Percentiles rank a stretch among this genome's conserved stretches.
These are phyloP conservation scores for Spatholobus suberectus DNA, from an alignment of 306 rosid species.

Conservation along the genomic window DNA sequence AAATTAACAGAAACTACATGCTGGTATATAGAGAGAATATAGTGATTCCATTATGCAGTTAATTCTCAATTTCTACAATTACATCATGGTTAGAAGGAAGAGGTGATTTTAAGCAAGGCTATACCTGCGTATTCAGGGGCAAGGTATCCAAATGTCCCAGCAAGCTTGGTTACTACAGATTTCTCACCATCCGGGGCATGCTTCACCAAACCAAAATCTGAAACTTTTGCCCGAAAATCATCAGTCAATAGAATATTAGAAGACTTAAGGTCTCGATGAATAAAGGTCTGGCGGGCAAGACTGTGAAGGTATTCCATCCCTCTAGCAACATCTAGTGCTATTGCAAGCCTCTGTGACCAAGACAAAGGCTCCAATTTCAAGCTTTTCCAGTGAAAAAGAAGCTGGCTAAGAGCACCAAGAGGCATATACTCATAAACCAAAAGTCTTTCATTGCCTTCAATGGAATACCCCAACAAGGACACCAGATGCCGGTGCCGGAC, in stretches of 20 bases:
- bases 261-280: conserved; percentile 86
- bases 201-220: conserved; percentile 86
- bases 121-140: conserved; percentile 93
- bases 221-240: conserved; percentile 80
- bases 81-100: conserved; percentile 25
- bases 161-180: conserved; percentile 73
- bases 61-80: conserved; percentile 26
- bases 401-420: conserved; percentile 86
- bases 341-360: conserved; percentile 72
- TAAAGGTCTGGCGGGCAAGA: conserved; percentile 75
- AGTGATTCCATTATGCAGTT: neutral
- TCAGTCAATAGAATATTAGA: conserved; percentile 77
- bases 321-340: conserved; percentile 89
- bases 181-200: conserved; percentile 81
- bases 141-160: conserved; percentile 90
- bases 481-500: conserved; percentile 84
- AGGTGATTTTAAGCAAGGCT: conserved; percentile 5
- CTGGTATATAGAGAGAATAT: neutral
- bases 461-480: conserved; percentile 73
- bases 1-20: neutral
- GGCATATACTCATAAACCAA: conserved; percentile 83
- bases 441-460: conserved; percentile 77
- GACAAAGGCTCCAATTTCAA: conserved; percentile 70
- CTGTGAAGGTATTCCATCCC: conserved; percentile 80
- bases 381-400: conserved; percentile 83